These are phyloP conservation scores for Phytopythium litorale DNA, from an alignment of 352 stramenopile species.

Conservation along the genomic window DNA sequence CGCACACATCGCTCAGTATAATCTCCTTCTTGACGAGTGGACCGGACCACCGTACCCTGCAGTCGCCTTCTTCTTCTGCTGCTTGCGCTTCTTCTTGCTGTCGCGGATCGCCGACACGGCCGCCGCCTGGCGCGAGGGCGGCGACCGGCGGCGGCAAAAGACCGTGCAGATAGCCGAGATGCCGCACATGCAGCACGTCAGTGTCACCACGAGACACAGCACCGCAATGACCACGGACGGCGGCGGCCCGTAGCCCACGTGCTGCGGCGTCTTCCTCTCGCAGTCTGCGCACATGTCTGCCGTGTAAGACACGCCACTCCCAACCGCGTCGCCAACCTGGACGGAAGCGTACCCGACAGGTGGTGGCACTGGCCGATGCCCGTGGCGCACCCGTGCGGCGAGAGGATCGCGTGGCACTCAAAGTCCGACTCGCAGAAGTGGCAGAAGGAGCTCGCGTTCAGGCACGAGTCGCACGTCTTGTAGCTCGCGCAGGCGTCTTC, in stretches of 20 bases:
- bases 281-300: constrained; percentile 42
- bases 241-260: constrained; percentile 78
- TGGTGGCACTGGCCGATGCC: constrained; percentile 82
- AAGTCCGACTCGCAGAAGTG: constrained; percentile 86
- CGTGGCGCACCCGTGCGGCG: constrained; percentile 50
- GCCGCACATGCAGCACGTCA: constrained; percentile 81
- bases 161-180: constrained; percentile 75
- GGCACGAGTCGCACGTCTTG: constrained; percentile 73
- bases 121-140: constrained; percentile 15
- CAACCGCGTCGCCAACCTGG: too few relatives aligned
- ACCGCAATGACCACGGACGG: constrained; percentile 81
- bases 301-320: not conserved
- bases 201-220: constrained; percentile 72
- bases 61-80: constrained; percentile 21
- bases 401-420: constrained; percentile 78
- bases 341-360: constrained; percentile 43
- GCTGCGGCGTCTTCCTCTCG: constrained; percentile 61
- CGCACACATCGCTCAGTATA: not conserved
- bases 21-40: not conserved
- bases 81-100: constrained; percentile 25
- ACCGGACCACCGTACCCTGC: constrained; percentile 6
- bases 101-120: constrained; percentile 16
- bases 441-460: constrained; percentile 69
- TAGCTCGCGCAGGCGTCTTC: constrained; percentile 42
- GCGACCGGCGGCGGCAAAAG: constrained; percentile 36